A percentile compares a stretch with the other conserved stretches of the same genome.
phyloP scores from a whole-genome alignment of 179 eudicot species.

The Beta macrorhiza region DNA sequence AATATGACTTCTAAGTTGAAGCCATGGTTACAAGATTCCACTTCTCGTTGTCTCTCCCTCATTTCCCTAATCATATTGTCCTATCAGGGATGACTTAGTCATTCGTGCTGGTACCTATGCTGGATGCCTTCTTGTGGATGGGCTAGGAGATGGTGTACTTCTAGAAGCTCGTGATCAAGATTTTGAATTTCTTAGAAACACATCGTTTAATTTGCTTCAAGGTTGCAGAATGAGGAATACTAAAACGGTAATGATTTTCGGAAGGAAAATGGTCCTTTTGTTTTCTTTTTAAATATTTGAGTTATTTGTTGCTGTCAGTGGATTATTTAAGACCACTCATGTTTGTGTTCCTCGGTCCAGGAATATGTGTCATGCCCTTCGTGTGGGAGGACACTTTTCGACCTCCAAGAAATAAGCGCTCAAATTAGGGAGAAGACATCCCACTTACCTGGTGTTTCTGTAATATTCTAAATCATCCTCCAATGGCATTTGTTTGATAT shows the following conservation, averaged over 20 bases:
- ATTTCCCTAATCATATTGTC: background rate
- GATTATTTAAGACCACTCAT: background rate
- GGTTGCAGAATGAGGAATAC: conserved; percentile 99
- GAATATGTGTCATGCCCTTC: conserved; percentile 99
- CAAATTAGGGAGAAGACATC: conserved; percentile 90
- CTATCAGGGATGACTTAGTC: conserved; percentile 82
- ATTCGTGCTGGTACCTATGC: conserved; percentile 90
- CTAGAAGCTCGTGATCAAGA: conserved; percentile 87
- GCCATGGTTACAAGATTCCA: background rate
- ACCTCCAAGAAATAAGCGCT: conserved; percentile 98
- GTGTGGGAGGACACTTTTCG: conserved; percentile 93
- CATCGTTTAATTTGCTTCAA: conserved; percentile 94
- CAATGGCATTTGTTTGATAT: background rate
- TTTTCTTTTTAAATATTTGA: background rate
- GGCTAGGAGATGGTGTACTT: conserved; percentile 93
- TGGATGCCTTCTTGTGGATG: conserved; percentile 94
- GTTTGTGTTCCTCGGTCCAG: conserved; percentile 36
- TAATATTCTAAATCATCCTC: conserved; percentile 39
- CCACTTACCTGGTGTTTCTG: conserved; percentile 99
- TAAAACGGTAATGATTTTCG: conserved; percentile 64
- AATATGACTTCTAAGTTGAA: conserved; percentile 3
- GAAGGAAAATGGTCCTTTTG: background rate
- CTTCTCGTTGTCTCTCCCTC: background rate
- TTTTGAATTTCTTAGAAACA: conserved; percentile 80
- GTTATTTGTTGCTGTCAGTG: background rate